These are phyloP conservation scores for Sistotremastrum niveocremeum DNA, from an alignment of 768 basidiomycete genomes.

Conservation along the genomic window DNA sequence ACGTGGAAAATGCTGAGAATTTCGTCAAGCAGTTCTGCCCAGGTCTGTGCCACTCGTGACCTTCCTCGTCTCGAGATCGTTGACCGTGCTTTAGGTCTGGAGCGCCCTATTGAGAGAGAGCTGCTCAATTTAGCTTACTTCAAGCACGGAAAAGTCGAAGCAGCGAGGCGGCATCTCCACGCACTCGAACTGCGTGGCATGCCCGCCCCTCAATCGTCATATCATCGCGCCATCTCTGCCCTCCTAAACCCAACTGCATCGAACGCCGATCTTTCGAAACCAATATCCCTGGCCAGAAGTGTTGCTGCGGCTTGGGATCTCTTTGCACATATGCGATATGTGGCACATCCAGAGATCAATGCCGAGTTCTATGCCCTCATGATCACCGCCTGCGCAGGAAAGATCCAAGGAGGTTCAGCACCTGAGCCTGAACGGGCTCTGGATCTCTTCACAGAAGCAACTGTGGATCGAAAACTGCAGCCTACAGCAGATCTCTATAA, in stretches of 20 bases:
- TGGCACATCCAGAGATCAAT: conserved; percentile 75
- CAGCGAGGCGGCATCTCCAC: conserved; percentile 58
- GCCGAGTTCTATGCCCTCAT: conserved; percentile 63
- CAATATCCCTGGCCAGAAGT: no score
- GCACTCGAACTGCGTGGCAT: conserved; percentile 49
- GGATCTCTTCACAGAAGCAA: conserved; percentile 92
- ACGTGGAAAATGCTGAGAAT: conserved; percentile 31
- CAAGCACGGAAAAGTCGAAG: conserved; percentile 37
- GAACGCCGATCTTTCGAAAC: conserved; percentile 21
- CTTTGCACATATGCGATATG: conserved; percentile 92
- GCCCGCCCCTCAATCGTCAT: conserved; percentile 61
- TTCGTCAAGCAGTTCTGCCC: conserved; percentile 28
- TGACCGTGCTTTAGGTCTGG: conserved; percentile 6
- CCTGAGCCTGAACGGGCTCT: conserved; percentile 84
- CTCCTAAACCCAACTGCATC: conserved; percentile 34
- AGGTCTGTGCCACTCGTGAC: conserved; percentile 21
- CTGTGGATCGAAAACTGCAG: conserved; percentile 43
- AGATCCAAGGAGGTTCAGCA: conserved; percentile 25
- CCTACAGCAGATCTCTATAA: conserved; percentile 65
- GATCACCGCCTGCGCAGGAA: conserved; percentile 72
- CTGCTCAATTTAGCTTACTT: conserved; percentile 62
- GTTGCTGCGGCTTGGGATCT: conserved; percentile 82
- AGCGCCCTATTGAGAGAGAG: conserved; percentile 22
- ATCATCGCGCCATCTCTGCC: conserved; percentile 50
- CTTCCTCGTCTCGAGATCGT: neutral